Conservation (phyloP, 2,329 filamentous ascomycete species). For the Bipolaris victoriae region DNA sequence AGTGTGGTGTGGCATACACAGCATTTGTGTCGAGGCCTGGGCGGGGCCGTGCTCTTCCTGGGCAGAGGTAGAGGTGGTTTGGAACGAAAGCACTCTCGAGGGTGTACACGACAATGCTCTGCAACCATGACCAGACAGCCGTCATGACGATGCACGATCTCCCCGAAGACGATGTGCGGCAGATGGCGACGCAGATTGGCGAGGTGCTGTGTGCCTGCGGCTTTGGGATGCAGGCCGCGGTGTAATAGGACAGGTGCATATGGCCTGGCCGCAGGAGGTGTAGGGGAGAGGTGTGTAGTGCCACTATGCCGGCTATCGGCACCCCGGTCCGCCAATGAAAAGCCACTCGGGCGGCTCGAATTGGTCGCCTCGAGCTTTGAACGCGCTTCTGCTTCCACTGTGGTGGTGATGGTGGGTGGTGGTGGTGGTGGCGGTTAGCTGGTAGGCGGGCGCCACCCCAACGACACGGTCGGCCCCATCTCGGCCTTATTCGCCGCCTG, state of each 20-base stretch:
- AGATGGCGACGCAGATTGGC: constrained; percentile 10
- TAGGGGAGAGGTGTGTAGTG: background rate
- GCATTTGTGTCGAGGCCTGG: background rate
- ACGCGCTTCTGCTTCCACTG: background rate
- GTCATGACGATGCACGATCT: background rate
- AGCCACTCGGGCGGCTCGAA: background rate
- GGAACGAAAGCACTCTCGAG: background rate
- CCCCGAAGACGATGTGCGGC: background rate
- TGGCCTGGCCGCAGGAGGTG: background rate
- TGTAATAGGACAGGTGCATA: constrained; percentile 5
- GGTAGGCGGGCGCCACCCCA: constrained; percentile 7
- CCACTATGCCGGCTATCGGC: constrained; percentile 2
- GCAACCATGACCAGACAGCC: background rate
- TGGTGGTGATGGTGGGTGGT: background rate
- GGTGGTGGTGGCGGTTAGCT: constrained; percentile 1
- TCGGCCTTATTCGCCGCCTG: background rate
- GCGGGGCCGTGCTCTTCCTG: background rate
- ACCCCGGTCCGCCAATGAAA: background rate
- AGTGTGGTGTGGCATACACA: constrained; percentile 7
- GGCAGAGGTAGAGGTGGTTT: background rate
- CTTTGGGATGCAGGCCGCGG: background rate
- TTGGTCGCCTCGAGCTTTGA: constrained; percentile 1
- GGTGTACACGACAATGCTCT: no score
- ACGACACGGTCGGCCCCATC: constrained; percentile 1
- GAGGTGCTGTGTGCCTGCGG: constrained; percentile 14